Conservation (phyloP, 2,329 filamentous ascomycete genomes). For the Plectosphaerella sp. region DNA sequence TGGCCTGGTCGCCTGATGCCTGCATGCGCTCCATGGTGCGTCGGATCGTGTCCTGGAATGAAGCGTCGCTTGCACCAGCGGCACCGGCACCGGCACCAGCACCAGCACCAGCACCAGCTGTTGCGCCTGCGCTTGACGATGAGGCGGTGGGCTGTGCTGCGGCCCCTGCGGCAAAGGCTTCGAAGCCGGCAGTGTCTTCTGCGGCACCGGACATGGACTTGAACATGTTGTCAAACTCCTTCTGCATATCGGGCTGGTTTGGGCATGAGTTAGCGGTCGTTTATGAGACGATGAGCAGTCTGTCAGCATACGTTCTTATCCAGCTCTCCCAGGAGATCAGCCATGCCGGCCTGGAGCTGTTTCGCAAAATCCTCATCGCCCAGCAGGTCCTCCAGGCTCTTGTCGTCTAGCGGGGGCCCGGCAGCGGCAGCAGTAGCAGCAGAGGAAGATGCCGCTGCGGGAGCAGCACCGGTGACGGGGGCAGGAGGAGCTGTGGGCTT, state of each 20-base stretch:
- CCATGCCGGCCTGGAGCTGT: slow-evolving; percentile 88
- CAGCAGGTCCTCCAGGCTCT: slow-evolving; percentile 34
- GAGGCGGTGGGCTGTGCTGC: slow-evolving; percentile 17
- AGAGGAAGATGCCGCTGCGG: slow-evolving; percentile 15
- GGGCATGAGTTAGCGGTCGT: not conserved
- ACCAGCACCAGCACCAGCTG: not conserved
- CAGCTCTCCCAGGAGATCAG: slow-evolving; percentile 69
- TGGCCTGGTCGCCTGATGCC: slow-evolving; percentile 78
- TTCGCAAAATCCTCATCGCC: slow-evolving; percentile 78
- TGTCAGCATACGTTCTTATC: slow-evolving; percentile 33
- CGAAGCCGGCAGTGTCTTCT: slow-evolving; percentile 16
- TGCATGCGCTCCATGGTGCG: slow-evolving; percentile 97
- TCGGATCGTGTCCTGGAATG: slow-evolving; percentile 89
- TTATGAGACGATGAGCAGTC: not conserved
- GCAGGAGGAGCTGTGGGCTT: slow-evolving; percentile 25
- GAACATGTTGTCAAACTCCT: slow-evolving; percentile 74
- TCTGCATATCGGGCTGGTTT: slow-evolving; percentile 68
- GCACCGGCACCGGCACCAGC: not conserved
- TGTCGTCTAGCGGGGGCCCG: slow-evolving; percentile 15
- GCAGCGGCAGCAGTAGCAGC: slow-evolving; percentile 11
- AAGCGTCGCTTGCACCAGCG: slow-evolving; percentile 51
- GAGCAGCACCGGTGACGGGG: slow-evolving; percentile 10
- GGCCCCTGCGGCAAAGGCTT: slow-evolving; percentile 15
- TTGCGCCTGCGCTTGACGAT: slow-evolving; percentile 19
- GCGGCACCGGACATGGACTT: slow-evolving; percentile 59